A percentile compares a stretch with the other conserved stretches of the same genome.
Evolutionary conservation across 2,329 filamentous ascomycete genomes (phyloP).

Genomic region (Monilinia vaccinii-corymbosi): DNA sequence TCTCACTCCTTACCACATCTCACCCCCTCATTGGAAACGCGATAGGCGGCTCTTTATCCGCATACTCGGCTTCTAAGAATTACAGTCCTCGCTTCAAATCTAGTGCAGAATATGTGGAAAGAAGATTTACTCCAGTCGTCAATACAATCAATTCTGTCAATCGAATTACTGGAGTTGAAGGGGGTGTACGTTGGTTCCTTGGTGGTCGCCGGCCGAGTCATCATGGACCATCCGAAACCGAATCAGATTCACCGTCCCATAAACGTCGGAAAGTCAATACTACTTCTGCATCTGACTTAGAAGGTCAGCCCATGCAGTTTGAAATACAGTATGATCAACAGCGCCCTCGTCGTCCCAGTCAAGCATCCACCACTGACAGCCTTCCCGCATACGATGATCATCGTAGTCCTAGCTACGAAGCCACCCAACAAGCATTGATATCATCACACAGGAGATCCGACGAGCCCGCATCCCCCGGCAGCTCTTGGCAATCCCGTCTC

Average conservation of each 20-base stretch:
- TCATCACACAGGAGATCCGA: conserved; percentile 27
- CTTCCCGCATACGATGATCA: conserved; percentile 78
- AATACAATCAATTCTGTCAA: conserved; percentile 80
- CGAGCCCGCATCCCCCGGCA: conserved; percentile 22
- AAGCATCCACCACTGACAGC: conserved; percentile 51
- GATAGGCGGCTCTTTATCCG: conserved; percentile 74
- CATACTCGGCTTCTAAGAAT: conserved; percentile 81
- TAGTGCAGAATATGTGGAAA: conserved; percentile 85
- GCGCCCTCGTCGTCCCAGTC: conserved; percentile 24
- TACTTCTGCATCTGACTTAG: conserved; percentile 28
- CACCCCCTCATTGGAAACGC: conserved; percentile 80
- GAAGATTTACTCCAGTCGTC: conserved; percentile 75
- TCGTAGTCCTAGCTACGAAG: conserved; percentile 66
- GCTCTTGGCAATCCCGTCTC: conserved; percentile 69
- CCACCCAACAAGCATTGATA: conserved; percentile 36
- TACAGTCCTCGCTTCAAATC: conserved; percentile 83
- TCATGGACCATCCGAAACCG: conserved; percentile 35
- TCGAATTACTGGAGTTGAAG: conserved; percentile 78
- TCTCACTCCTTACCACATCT: conserved; percentile 78
- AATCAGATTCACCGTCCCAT: conserved; percentile 39
- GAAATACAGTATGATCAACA: conserved; percentile 28
- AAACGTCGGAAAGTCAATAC: conserved; percentile 51
- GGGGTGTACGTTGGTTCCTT: conserved; percentile 77
- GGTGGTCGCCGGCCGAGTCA: conserved; percentile 37
- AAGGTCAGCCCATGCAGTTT: conserved; percentile 14